Evolutionary conservation across 2,329 filamentous ascomycete species (phyloP), one percentile per base, ranked within the genome.

Genomic region (Colletotrichum sp.): DNA sequence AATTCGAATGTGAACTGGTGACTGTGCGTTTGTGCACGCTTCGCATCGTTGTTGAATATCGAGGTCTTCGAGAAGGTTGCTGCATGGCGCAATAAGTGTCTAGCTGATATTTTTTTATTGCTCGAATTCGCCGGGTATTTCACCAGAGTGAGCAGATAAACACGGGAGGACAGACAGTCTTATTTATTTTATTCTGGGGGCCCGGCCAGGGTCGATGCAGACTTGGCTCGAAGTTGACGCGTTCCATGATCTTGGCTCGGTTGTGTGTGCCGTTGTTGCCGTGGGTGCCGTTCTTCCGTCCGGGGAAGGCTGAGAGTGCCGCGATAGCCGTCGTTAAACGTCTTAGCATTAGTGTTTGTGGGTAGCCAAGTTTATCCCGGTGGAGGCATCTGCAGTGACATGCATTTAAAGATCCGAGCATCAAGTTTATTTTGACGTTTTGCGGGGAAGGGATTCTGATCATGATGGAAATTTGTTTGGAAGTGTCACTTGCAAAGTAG

Each of bases 201-300:
- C 39, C 16, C n/a, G 5, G 6, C 68, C 60, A 22, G 72, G 69
- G 43, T 43, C 12, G 9, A 6, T 8, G n/a, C 32, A 72, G 13
- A 32, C 39, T 43, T 61, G 74, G 70, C 70, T 68, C 25, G n/a
- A 58, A 6, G 64, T 65, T 52, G 64, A 73, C 43, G 64, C 43
- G 56, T 73, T n/a, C 34, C 28, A 30, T 32, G 55, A 68, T 43
- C 62, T 75, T 75, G 70, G 64, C 70, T 73, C 58, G 70, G 64
- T 39, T 75, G 65, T n/a, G 28, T 73, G 74, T 75, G 70, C 70
- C 73, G 73, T 27, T 36, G 27, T 8, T 68, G 70, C 70, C 70
- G 68, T 56, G 27, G 58, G 32, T 70, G 71, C 71, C 66, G 71
- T 66, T 36, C 28, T 32, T 66, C 72, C 72, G 69, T 36, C 6